A percentile compares a stretch with the other conserved stretches of the same genome.
phyloP scores from a whole-genome alignment of 306 rosid genomes.

The Styphnolobium japonicum region DNA sequence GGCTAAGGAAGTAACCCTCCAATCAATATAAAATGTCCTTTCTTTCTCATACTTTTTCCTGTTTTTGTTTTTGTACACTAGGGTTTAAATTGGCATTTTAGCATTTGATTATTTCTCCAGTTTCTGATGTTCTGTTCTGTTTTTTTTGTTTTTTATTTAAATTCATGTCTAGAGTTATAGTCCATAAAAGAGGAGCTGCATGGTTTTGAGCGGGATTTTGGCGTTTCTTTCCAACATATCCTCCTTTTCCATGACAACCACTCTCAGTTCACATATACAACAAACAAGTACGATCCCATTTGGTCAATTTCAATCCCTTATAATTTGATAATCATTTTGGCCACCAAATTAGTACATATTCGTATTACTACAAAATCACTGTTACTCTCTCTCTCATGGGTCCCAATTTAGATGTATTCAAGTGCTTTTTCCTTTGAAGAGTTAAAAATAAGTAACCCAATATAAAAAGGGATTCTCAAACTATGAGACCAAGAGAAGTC shows the following conservation, averaged over 20 bases:
- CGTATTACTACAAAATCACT: conserved; percentile 1
- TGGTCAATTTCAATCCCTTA: conserved; percentile 39
- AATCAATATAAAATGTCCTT: not conserved
- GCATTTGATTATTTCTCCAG: not conserved
- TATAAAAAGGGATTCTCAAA: conserved; percentile 20
- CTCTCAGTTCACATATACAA: conserved; percentile 22
- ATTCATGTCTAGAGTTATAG: not conserved
- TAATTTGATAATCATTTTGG: conserved; percentile 56
- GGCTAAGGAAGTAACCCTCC: not conserved
- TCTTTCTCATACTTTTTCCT: not conserved
- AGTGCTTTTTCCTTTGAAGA: conserved; percentile 20
- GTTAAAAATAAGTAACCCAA: conserved; percentile 18
- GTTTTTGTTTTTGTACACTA: not conserved
- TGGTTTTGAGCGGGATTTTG: conserved; percentile 58
- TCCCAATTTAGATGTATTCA: conserved; percentile 34
- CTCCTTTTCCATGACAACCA: conserved; percentile 6
- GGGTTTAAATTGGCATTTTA: not conserved
- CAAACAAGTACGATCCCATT: conserved; percentile 38
- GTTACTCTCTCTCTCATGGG: conserved; percentile 16
- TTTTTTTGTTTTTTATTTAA: not conserved
- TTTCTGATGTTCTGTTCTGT: conserved; percentile 7
- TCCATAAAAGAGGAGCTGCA: conserved; percentile 37
- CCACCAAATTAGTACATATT: conserved; percentile 25
- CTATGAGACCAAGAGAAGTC: conserved; percentile 27
- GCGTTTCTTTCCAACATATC: conserved; percentile 28